Base-by-base conservation (phyloP, 148 eudicot genomes). In the Silene latifolia region DNA sequence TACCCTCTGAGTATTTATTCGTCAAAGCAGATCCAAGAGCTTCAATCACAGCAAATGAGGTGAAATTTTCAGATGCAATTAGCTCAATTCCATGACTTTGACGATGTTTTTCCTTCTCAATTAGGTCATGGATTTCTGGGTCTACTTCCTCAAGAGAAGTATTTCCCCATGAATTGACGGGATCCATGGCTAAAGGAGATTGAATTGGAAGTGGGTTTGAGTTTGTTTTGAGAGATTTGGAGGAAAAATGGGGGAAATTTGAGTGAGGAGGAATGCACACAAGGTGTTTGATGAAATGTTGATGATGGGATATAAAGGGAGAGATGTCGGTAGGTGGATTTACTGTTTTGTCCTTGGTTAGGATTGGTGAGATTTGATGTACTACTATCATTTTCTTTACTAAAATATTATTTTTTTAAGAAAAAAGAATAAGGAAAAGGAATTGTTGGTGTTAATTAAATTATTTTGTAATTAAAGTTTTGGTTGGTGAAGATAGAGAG, bases 61-160 rank as follows among this genome's bases (percentile, higher is more conserved):
- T 93, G 97, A 93, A 93, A 44, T 93, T 93, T 48, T 93, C 98
- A 23, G 98, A 93, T 13, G 98, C 97, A 48, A 93, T 93, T 8
- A 93, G 90, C 80, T 93, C 98, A 74, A 93, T 91, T 0, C 98
- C 98, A 8, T 80, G 78, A 72, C 88, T 80, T 76, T 93, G 98
- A 0, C 98, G 85, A 54, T 88, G 90, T 27, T 93, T 93, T 70
- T 93, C 98, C 61, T 89, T 84, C 78, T 93, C 98, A 57, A 93
- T 93, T 4, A 93, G 93, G 79, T 89, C 94, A 67, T 84, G 78
- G 86, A 93, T 91, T 47, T 93, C 98, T 0, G 98, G 98, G 75
- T 93, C 98, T 5, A 91, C 84, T 10, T 82, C 72, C 1, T 66
- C 78, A 0, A 93, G 86, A 9, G 98, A 76, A 23, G 88, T 53